Evolutionary conservation across 768 basidiomycete species (phyloP).

Genomic region (Suillus clintonianus): DNA sequence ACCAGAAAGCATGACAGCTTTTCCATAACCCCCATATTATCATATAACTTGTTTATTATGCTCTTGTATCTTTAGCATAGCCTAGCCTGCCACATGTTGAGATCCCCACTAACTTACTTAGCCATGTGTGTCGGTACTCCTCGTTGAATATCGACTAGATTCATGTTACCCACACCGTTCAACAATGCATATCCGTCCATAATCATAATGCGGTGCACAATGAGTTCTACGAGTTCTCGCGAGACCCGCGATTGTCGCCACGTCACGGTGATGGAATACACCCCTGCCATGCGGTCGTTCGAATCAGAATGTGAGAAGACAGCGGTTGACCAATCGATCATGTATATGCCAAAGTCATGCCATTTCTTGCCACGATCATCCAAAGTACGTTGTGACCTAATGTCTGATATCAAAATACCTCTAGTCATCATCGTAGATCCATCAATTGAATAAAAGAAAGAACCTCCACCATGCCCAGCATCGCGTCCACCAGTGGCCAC

Average conservation of each 20-base stretch:
- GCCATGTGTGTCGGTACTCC: constrained; percentile 7
- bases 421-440: constrained; percentile 11
- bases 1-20: constrained; percentile 25
- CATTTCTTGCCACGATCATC: constrained; percentile 8
- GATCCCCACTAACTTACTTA: constrained; percentile 4
- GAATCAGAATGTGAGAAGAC: constrained; percentile 4
- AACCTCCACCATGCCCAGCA: constrained; percentile 17
- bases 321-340: neutral
- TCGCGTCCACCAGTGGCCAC: constrained; percentile 16
- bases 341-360: constrained; percentile 1
- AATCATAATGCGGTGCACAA: neutral
- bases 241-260: neutral
- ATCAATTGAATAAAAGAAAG: constrained; percentile 8
- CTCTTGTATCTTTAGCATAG: constrained; percentile 24
- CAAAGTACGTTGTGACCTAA: constrained; percentile 12
- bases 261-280: neutral
- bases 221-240: neutral
- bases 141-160: constrained; percentile 1
- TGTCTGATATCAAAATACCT: constrained; percentile 20
- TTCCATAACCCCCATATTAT: constrained; percentile 11
- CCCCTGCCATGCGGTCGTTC: neutral
- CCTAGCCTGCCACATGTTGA: neutral
- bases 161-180: neutral
- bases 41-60: constrained; percentile 21
- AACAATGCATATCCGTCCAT: neutral